Percentiles rank a stretch among this genome's conserved stretches.
phyloP scores from a whole-genome alignment of 192 early-diverging fungal species.

The Backusella tarrabulga region DNA sequence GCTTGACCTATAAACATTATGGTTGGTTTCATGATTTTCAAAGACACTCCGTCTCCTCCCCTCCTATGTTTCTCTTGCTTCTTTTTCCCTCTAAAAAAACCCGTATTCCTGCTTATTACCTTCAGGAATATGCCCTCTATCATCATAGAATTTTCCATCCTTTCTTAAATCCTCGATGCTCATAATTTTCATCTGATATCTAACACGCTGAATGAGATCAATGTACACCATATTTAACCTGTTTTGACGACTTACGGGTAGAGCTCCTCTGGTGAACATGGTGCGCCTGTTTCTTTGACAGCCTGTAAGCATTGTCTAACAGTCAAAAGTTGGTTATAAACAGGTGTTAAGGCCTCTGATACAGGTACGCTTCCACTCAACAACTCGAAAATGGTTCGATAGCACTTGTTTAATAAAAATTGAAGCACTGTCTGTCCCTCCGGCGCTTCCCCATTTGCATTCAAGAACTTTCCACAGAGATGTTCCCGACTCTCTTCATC shows the following conservation, averaged over 20 bases:
- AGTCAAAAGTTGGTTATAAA: slow-evolving; percentile 73
- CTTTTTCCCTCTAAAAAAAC: no score
- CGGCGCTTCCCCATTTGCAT: slow-evolving; percentile 53
- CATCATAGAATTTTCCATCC: slow-evolving; percentile 85
- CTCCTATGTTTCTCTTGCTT: no score
- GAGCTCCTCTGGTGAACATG: slow-evolving; percentile 61
- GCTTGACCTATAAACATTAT: slow-evolving; percentile 58
- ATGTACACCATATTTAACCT: neutral
- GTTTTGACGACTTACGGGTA: slow-evolving; percentile 54
- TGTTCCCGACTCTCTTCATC: neutral
- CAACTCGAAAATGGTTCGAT: slow-evolving; percentile 72
- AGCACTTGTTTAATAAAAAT: slow-evolving; percentile 73
- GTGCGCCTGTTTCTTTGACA: slow-evolving; percentile 65
- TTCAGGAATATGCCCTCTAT: slow-evolving; percentile 74
- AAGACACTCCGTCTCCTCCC: no score
- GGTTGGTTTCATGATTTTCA: neutral
- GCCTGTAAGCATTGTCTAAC: slow-evolving; percentile 63
- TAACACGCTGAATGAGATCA: neutral
- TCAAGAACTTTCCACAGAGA: slow-evolving; percentile 49
- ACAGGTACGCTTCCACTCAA: slow-evolving; percentile 68
- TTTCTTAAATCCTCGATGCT: slow-evolving; percentile 77
- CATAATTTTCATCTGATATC: slow-evolving; percentile 80
- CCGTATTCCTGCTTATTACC: neutral
- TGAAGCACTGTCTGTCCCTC: slow-evolving; percentile 67
- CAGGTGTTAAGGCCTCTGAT: slow-evolving; percentile 63